These are phyloP conservation scores for Globisporangium apiculatum DNA, from an alignment of 352 stramenopile species.

Conservation along the genomic window DNA sequence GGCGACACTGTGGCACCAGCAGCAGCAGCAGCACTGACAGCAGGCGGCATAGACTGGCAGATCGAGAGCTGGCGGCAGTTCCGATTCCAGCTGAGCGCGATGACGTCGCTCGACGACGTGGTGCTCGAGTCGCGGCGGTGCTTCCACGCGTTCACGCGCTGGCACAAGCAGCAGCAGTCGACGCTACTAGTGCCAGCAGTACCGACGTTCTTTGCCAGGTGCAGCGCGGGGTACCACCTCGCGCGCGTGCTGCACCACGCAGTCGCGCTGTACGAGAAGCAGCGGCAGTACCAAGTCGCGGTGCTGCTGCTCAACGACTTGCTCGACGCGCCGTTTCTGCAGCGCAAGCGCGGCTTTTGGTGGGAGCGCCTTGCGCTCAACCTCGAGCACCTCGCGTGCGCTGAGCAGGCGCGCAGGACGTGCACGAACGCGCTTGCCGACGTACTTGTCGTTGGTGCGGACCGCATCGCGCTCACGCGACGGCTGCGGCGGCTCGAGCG, in stretches of 20 bases:
- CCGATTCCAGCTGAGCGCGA: conserved; percentile 23
- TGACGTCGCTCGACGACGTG: conserved; percentile 55
- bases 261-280: conserved; percentile 66
- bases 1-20: not conserved
- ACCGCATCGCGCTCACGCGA: conserved; percentile 47
- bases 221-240: conserved; percentile 64
- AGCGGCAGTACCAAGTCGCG: conserved; percentile 63
- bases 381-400: conserved; percentile 62
- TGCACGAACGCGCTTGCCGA: conserved; percentile 56
- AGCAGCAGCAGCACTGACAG: too few species aligned
- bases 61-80: conserved; percentile 50
- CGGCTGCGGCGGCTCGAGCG: conserved; percentile 40
- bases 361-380: conserved; percentile 73
- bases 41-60: conserved; percentile 21
- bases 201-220: conserved; percentile 52
- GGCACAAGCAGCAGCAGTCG: conserved; percentile 14
- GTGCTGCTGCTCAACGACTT: conserved; percentile 61
- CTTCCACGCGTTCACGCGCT: conserved; percentile 35
- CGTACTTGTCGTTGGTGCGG: conserved; percentile 38
- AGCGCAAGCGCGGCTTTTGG: conserved; percentile 64
- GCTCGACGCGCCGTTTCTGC: conserved; percentile 40
- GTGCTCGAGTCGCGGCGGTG: conserved; percentile 43
- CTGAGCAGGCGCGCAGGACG: conserved; percentile 32
- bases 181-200: conserved; percentile 3
- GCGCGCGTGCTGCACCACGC: conserved; percentile 51